Conservation (phyloP, 1,284 basidiomycete species). For the Lentinus polychrous region DNA sequence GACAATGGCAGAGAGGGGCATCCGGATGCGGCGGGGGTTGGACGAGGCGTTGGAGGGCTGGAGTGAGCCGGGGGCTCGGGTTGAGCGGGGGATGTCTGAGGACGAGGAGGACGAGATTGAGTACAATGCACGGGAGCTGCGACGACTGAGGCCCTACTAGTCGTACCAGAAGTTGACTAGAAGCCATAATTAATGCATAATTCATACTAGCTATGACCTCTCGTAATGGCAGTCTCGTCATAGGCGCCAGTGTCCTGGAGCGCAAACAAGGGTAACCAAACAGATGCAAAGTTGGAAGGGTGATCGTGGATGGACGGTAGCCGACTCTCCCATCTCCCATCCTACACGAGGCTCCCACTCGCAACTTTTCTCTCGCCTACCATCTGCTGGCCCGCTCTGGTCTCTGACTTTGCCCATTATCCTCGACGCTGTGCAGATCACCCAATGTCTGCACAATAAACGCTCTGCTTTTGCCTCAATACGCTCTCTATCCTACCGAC, state of each 20-base stretch:
- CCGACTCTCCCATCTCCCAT: neutral
- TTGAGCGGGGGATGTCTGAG: constrained; percentile 22
- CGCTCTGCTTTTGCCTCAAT: constrained; percentile 15
- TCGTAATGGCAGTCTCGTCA: neutral
- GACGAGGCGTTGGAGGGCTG: constrained; percentile 53
- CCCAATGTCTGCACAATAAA: constrained; percentile 20
- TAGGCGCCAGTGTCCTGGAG: neutral
- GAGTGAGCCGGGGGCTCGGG: constrained; percentile 23
- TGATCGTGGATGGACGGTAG: neutral
- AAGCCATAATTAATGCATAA: too few species aligned
- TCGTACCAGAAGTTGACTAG: too few species aligned
- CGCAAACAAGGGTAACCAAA: constrained; percentile 7
- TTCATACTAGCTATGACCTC: too few species aligned
- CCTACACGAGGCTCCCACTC: constrained; percentile 2
- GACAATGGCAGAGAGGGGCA: constrained; percentile 76
- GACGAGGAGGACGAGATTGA: constrained; percentile 52
- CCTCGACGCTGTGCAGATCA: constrained; percentile 5
- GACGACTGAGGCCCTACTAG: constrained; percentile 59
- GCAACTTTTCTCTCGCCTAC: neutral
- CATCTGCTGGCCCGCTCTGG: constrained; percentile 3
- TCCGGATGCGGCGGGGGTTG: constrained; percentile 63
- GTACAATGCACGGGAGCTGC: constrained; percentile 48
- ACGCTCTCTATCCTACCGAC: constrained; percentile 14
- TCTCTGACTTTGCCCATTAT: constrained; percentile 13
- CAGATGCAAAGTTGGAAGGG: neutral